phyloP scores from a whole-genome alignment of 2,329 filamentous ascomycete species.

The Apiospora marii region DNA sequence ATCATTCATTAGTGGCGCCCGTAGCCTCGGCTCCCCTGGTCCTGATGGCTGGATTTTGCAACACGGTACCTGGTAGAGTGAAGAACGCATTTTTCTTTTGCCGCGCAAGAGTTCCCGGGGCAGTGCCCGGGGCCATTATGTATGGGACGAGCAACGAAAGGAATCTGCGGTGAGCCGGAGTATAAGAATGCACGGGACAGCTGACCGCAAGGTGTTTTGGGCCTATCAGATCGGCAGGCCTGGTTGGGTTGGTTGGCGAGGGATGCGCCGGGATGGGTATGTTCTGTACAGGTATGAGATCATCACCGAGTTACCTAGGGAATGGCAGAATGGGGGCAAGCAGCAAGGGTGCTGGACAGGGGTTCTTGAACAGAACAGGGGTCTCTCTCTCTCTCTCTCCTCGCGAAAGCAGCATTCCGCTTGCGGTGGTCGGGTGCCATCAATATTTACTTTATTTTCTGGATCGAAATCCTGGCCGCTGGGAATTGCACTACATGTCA shows the following conservation, averaged over 20 bases:
- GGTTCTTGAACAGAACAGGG: not conserved
- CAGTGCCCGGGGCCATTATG: not conserved
- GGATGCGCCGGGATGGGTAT: not conserved
- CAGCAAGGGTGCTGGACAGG: not conserved
- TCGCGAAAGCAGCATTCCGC: not conserved
- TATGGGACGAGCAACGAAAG: not conserved
- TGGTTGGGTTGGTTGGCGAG: not conserved
- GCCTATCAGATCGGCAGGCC: not conserved
- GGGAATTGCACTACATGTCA: slow-evolving; percentile 5
- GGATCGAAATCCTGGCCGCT: slow-evolving; percentile 3
- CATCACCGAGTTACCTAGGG: not conserved
- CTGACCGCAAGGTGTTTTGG: not conserved
- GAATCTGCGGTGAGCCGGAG: slow-evolving; percentile 14
- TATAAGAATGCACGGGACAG: slow-evolving; percentile 9
- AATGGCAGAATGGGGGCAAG: not conserved
- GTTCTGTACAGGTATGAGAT: not conserved
- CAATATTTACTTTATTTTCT: slow-evolving; percentile 14
- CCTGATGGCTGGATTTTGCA: not conserved
- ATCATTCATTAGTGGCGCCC: not conserved
- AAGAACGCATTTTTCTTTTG: not conserved
- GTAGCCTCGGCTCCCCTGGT: slow-evolving; percentile 3
- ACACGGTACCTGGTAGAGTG: not conserved
- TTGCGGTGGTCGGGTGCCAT: not conserved
- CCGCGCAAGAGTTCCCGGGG: not conserved
- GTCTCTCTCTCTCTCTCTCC: not conserved